Base-by-base conservation (phyloP, 2,329 filamentous ascomycete species). In the Neospermospora avenae region DNA sequence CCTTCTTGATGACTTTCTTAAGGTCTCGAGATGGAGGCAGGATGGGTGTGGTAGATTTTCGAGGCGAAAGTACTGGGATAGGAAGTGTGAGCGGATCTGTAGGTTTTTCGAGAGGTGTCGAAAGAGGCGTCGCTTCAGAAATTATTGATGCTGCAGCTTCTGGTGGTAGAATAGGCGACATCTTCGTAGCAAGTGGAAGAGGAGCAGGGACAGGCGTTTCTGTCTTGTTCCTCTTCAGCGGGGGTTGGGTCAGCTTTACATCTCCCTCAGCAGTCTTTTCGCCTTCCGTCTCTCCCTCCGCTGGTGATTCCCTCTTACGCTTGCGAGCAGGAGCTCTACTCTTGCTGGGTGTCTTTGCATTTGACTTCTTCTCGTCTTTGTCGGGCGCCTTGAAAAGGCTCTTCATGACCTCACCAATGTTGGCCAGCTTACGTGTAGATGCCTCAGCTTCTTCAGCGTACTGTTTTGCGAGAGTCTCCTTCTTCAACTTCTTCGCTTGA, bases 401-500 rank as follows among this genome's bases (percentile, higher is more conserved):
- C 60, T 80, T 75, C 63, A 81, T 74, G 25, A 76, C 72, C 55
- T 78, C 76, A 25, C 79, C 80, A 58, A 77, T 74, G 66, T 80
- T 77, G 8, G 75, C 74, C 75, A 83, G 79, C 69, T 81, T 82
- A 16, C 79, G 76, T 16, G 79, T 80, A 8, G 81, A 82, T 66
- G 82, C 80, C 68, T 84, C 81, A 16, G 84, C 84, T 69, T 87
- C 84, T 63, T 86, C 83, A 1, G 82, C 84, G 1, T 84, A 84
- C 65, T 81, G 77, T 65, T 84, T 84, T 13, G 82, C 84, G 65
- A 86, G 74, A 74, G 90, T 91, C 2, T 89, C 86, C 6, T 81
- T 82, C 73, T 90, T 90, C n/a, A 88, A 74, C 72, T 89, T 91
- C 76, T 91, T 92, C 0, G 89, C 86, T 67, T 90, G 88, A 70